Base-by-base conservation (phyloP, 83 land plant species). In the Picea engelmannii region DNA sequence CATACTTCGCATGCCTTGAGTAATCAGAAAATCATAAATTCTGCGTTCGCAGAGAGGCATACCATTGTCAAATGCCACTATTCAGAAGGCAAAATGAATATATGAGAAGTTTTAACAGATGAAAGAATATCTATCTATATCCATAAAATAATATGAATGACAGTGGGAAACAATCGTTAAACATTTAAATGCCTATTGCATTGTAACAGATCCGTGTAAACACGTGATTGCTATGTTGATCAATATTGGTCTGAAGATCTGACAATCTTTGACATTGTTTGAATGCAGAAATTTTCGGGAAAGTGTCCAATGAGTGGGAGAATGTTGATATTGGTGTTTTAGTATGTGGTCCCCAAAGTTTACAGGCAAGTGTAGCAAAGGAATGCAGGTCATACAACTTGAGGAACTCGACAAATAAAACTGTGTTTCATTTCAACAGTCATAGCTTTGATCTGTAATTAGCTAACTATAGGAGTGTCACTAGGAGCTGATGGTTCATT, bases 281-380 rank as follows among this genome's bases (percentile, higher is more conserved):
- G 83, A 40, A 62, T 84, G 84, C 92, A 95, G 98, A 81, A 10
- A 86, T 94, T 27, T 94, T 95, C 70, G 85, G 61, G 16, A 83
- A 83, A 9, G 75, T 86, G 31, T 69, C 90, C 2, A 83, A 89
- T 42, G 31, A 64, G 21, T 84, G 86, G 89, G 88, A 90, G 5
- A 66, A 82, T 62, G 88, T 84, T 24, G 89, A 94, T 83, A 88
- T 91, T 5, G 98, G 98, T 20, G 93, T 95, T 9, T 82, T 95
- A 40, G 91, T 95, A 6, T 95, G 96, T 76, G 98, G 98, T 18
- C 98, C 98, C 11, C 80, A 91, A 69, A 83, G 90, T 64, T 89
- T 95, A 49, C 91, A 90, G 75, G 64, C 92, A 76, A 91, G 92
- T 78, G 98, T 94, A 42, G 98, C 96, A 12, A 90, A 83, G 66